Base-by-base conservation (phyloP, 352 stramenopile species). In the Phytophthora uliginosa region DNA sequence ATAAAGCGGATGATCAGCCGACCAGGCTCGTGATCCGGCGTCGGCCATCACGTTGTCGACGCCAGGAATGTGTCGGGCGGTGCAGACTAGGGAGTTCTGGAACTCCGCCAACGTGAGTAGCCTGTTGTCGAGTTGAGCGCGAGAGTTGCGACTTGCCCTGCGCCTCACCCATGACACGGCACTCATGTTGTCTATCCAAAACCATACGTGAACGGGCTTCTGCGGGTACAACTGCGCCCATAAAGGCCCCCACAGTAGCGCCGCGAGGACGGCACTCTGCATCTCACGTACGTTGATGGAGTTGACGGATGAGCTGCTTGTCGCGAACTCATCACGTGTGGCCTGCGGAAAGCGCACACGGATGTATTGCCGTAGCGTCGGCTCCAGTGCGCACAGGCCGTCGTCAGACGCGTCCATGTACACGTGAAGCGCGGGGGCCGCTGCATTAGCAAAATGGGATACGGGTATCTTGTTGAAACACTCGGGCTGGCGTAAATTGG, bases 1-100 rank as follows among this genome's bases (percentile, higher is more conserved):
- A 26, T 47, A 61, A 2, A 69, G 48, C 12, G 63, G 12, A 7
- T 69, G 20, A 51, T 8, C 26, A 13, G 17, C 6, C n/a, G 36
- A 38, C 69, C 63, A 72, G 12, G 63, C 69, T 7, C 69, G 63
- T 18, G 58, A 72, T 4, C 69, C 58, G 1, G 42, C 56, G 24
- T 72, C 58, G 0, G 69, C 63, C 50, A 69, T 55, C 0, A 33
- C 55, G 24, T 76, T 76, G 3, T 40, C 20, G 4, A 48, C 24
- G 13, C 52, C 58, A 12, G 58, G 18, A n/a, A 76, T 63, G 47
- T 76, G 58, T 17, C 45, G 18, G 0, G 69, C 51, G 1, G 69
- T 55, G 24, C 66, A 58, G 10, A 18, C 24, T 2, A 72, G 13
- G 12, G 63, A 15, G 53, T 58, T 66, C 34, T 63, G 20, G 31